Percentiles rank a stretch among this genome's conserved stretches.
Evolutionary conservation across 331 rosid species (phyloP).

Genomic region (Pyrus hybrid): DNA sequence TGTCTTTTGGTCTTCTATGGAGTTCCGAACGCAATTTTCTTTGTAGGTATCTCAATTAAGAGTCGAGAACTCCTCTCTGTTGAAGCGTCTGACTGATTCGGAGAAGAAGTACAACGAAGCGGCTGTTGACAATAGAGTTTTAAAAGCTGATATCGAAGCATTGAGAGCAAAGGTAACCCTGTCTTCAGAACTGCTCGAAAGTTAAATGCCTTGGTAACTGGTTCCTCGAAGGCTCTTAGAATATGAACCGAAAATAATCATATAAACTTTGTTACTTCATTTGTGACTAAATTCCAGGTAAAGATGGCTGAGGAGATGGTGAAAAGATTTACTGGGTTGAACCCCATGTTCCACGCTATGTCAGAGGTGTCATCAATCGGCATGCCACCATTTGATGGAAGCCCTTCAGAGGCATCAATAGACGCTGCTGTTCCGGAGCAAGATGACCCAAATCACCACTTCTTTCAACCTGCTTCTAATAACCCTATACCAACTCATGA

Average conservation of each 20-base stretch:
- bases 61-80: slow-evolving; percentile 69
- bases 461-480: slow-evolving; percentile 34
- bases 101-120: slow-evolving; percentile 53
- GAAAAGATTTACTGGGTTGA: slow-evolving; percentile 58
- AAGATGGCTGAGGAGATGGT: slow-evolving; percentile 78
- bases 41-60: slow-evolving; percentile 69
- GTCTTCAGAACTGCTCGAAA: not conserved
- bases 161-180: slow-evolving; percentile 79
- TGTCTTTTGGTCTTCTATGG: not conserved
- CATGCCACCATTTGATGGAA: slow-evolving; percentile 50
- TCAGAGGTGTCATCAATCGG: slow-evolving; percentile 50
- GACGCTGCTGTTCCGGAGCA: slow-evolving; percentile 57
- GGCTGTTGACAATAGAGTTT: slow-evolving; percentile 78
- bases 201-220: slow-evolving; percentile 3
- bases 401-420: slow-evolving; percentile 68
- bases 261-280: not conserved
- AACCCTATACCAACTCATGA: slow-evolving; percentile 32
- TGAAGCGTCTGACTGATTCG: slow-evolving; percentile 64
- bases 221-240: not conserved
- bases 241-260: not conserved
- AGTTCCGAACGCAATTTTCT: slow-evolving; percentile 14
- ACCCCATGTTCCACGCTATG: slow-evolving; percentile 42
- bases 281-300: slow-evolving; percentile 38
- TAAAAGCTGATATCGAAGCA: slow-evolving; percentile 82
- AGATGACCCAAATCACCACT: slow-evolving; percentile 48